Evolutionary conservation across 1,284 basidiomycete species (phyloP).

Genomic region (Naganishia albida): DNA sequence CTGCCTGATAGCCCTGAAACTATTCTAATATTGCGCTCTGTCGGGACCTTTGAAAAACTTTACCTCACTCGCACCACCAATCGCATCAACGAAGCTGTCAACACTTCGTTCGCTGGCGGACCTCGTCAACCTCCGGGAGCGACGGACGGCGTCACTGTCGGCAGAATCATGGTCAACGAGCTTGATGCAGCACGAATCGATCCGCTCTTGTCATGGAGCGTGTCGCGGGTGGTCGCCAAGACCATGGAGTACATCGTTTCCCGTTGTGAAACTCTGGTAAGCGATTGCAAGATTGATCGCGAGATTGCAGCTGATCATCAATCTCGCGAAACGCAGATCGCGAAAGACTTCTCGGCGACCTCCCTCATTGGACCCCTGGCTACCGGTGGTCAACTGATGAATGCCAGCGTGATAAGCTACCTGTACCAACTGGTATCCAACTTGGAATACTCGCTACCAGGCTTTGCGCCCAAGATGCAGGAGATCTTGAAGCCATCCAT

Average conservation of each 20-base stretch:
- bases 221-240: constrained; percentile 70
- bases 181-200: constrained; percentile 91
- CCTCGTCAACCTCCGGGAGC: constrained; percentile 68
- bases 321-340: constrained; percentile 58
- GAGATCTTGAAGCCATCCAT: constrained; percentile 65
- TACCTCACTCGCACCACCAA: constrained; percentile 82
- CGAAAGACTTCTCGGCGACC: constrained; percentile 73
- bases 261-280: constrained; percentile 67
- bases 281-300: constrained; percentile 40
- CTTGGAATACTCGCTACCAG: constrained; percentile 68
- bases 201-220: constrained; percentile 74
- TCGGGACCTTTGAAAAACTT: constrained; percentile 76
- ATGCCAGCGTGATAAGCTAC: constrained; percentile 73
- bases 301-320: background rate
- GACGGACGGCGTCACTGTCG: constrained; percentile 72
- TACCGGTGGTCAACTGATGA: constrained; percentile 72
- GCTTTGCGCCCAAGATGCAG: constrained; percentile 68
- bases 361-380: constrained; percentile 73
- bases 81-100: constrained; percentile 75
- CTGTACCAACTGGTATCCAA: constrained; percentile 74
- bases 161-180: constrained; percentile 79
- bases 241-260: constrained; percentile 68
- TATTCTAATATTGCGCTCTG: constrained; percentile 75
- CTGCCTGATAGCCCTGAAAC: constrained; percentile 73
- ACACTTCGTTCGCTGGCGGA: constrained; percentile 69